phyloP scores from a whole-genome alignment of 768 basidiomycete species.

The Lyophyllum shimeji region DNA sequence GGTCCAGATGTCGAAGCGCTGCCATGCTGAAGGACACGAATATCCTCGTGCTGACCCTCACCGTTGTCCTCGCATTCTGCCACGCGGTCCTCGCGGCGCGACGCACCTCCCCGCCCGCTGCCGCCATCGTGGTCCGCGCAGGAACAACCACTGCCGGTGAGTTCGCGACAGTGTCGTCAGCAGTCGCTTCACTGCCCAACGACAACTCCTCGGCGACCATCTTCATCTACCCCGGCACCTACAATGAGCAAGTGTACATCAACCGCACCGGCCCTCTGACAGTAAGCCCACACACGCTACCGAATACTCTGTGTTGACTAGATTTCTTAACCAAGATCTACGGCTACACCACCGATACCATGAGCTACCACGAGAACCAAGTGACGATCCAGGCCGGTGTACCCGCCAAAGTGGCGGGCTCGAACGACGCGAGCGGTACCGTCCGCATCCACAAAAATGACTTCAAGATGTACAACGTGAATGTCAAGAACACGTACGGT shows the following conservation, averaged over 20 bases:
- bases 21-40: neutral
- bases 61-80: neutral
- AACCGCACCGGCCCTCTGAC: conserved; percentile 34
- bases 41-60: neutral
- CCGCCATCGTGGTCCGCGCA: conserved; percentile 40
- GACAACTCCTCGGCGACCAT: conserved; percentile 37
- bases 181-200: conserved; percentile 41
- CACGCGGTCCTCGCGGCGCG: conserved; percentile 27
- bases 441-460: conserved; percentile 47
- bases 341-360: conserved; percentile 42
- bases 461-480: conserved; percentile 50
- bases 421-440: conserved; percentile 48
- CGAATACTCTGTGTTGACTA: neutral
- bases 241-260: conserved; percentile 44
- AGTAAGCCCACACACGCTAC: too few relatives aligned
- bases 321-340: conserved; percentile 36
- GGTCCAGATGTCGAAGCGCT: neutral
- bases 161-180: conserved; percentile 37
- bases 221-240: conserved; percentile 50
- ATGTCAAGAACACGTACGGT: conserved; percentile 48
- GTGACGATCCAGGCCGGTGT: conserved; percentile 38
- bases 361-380: conserved; percentile 36
- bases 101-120: conserved; percentile 42
- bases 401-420: conserved; percentile 35
- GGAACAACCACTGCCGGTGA: conserved; percentile 39